These are phyloP conservation scores for Arthroderma sp. DNA, from an alignment of 2,329 filamentous ascomycete genomes.

Conservation along the genomic window DNA sequence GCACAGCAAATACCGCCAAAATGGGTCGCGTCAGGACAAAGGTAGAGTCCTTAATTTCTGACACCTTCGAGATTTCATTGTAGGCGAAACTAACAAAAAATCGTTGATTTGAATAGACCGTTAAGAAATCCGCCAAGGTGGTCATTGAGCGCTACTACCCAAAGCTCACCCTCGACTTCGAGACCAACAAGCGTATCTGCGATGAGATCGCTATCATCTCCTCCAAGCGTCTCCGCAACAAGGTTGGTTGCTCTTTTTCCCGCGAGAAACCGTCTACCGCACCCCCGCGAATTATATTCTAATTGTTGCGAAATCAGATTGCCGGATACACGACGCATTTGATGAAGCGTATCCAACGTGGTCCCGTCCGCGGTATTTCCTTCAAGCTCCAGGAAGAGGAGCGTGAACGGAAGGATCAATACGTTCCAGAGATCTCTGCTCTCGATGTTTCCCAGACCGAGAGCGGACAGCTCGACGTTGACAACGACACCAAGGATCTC, in stretches of 20 bases:
- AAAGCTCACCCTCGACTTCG: constrained; percentile 97
- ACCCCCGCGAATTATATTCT: background rate
- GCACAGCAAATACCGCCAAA: constrained; percentile 13
- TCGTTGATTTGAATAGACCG: constrained; percentile 37
- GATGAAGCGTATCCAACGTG: constrained; percentile 99
- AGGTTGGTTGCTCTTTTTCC: constrained; percentile 44
- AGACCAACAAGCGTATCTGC: constrained; percentile 99
- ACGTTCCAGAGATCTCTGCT: constrained; percentile 96
- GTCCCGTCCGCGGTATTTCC: constrained; percentile 98
- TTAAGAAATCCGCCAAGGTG: constrained; percentile 91
- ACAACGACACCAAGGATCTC: constrained; percentile 96
- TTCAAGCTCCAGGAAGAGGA: constrained; percentile 99
- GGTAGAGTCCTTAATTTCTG: constrained; percentile 13
- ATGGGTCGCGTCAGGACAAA: constrained; percentile 12
- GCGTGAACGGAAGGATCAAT: constrained; percentile 99
- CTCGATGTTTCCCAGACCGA: constrained; percentile 96
- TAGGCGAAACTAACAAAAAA: constrained; percentile 2
- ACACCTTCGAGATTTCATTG: background rate
- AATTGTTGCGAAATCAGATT: constrained; percentile 44
- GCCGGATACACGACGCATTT: constrained; percentile 96
- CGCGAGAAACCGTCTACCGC: background rate
- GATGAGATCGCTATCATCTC: constrained; percentile 99
- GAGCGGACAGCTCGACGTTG: constrained; percentile 85
- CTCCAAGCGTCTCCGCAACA: constrained; percentile 98
- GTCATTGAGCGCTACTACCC: constrained; percentile 99